Evolutionary conservation across 257 asterid genomes (phyloP), one percentile per base, ranked within the genome.

Genomic region (Scutellaria baicalensis): DNA sequence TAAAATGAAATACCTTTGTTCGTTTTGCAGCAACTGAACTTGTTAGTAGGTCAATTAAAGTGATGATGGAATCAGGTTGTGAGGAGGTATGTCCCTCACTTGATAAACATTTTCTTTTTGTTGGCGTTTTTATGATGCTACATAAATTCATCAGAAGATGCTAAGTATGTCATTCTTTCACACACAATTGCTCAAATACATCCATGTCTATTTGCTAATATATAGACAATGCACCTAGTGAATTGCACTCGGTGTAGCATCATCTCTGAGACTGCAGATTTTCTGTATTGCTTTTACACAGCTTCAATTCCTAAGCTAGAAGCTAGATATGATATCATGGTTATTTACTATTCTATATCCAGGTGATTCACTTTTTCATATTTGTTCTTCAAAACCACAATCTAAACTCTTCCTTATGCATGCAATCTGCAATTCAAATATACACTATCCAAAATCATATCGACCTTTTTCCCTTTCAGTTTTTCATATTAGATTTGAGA

Each of bases 31-130:
- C 98, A 10, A 84, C 95, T 11, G 96, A 90, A 74, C 95, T 92
- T 33, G 98, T 93, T 55, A 76, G 90, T 5, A 79, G 92, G 75
- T 81, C 97, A 17, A 90, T 93, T 72, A 73, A 78, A 71, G 91
- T 82, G 69, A 93, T 93, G 97, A 87, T 90, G 95, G 89, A 85
- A 72, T 88, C 95, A 31, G 96, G 97, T 47, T 93, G 98, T 57
- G 96, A 93, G 83, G 98, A 93, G 97, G 98, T 89, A 81, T 45
- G 80, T 33, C 50, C 13, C 56, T 23, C 50, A 36, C 59, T 60
- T 43, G 23, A 38, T 54, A 21, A 47, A 39, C 36, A 18, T 33
- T 39, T 14, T 66, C 63, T 47, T 47, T 40, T 35, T 45, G 16
- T 31, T 33, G 39, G 33, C 23, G 17, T 16, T 12, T 54, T 21